A percentile compares a stretch with the other conserved stretches of the same genome.
phyloP scores from a whole-genome alignment of 2,329 filamentous ascomycete species.

The Chaetoscypha palmicola region DNA sequence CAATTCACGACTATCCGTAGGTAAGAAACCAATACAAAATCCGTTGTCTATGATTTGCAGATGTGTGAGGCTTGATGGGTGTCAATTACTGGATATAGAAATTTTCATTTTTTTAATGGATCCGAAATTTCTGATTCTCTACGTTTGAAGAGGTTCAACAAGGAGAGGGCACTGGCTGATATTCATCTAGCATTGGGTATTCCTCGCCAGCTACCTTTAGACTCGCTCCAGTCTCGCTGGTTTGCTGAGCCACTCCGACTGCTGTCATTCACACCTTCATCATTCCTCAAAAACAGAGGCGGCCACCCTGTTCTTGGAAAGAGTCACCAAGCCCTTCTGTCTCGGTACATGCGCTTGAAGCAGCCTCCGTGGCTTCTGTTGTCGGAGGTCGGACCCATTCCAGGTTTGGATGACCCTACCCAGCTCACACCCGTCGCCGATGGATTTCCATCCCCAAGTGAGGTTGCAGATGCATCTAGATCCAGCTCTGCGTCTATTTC shows the following conservation, averaged over 20 bases:
- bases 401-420: conserved; percentile 30
- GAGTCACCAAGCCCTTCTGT: conserved; percentile 54
- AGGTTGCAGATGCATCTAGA: conserved; percentile 33
- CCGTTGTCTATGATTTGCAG: conserved; percentile 14
- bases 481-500: conserved; percentile 38
- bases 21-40: conserved; percentile 49
- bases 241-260: conserved; percentile 62
- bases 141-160: conserved; percentile 8
- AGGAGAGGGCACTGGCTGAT: conserved; percentile 15
- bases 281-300: conserved; percentile 53
- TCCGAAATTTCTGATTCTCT: conserved; percentile 28
- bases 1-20: conserved; percentile 69
- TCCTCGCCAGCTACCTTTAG: conserved; percentile 51
- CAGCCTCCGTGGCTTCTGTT: conserved; percentile 56
- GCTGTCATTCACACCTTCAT: conserved; percentile 45
- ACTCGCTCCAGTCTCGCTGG: conserved; percentile 58
- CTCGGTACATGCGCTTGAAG: conserved; percentile 58
- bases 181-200: conserved; percentile 40
- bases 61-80: conserved; percentile 17
- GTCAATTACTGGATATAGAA: conserved; percentile 17
- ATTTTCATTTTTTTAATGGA: conserved; percentile 19
- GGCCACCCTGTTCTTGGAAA: conserved; percentile 56
- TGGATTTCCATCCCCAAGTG: conserved; percentile 35
- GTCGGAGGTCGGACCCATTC: conserved; percentile 51
- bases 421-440: conserved; percentile 25